A percentile compares a stretch with the other conserved stretches of the same genome.
Conservation (phyloP, 2,329 filamentous ascomycete species). For the Hypoxylon sp. region DNA sequence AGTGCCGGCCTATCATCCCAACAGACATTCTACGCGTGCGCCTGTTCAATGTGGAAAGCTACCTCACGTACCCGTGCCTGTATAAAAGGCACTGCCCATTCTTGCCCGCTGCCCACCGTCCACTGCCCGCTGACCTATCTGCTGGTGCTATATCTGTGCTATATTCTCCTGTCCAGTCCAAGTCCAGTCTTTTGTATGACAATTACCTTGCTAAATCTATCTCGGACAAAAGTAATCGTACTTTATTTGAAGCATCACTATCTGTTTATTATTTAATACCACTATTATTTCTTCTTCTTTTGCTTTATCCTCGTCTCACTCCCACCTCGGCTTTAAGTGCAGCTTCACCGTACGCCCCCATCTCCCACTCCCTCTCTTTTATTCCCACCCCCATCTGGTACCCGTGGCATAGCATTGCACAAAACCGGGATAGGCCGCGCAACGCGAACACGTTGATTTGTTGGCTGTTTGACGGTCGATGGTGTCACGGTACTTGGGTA, state of each 20-base stretch:
- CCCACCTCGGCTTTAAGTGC: conserved; percentile 14
- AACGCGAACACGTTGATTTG: conserved; percentile 12
- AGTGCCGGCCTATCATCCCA: conserved; percentile 29
- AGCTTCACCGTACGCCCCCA: conserved; percentile 16
- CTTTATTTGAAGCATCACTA: not conserved
- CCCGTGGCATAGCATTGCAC: conserved; percentile 31
- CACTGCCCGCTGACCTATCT: too few relatives aligned
- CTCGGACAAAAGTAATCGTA: not conserved
- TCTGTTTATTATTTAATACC: too few relatives aligned
- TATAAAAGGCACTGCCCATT: too few relatives aligned
- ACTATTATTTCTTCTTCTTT: not conserved
- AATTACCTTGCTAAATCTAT: not conserved
- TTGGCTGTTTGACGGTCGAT: not conserved
- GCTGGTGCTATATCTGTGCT: too few relatives aligned
- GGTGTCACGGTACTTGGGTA: conserved; percentile 10
- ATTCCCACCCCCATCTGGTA: too few relatives aligned
- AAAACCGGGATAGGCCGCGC: conserved; percentile 26
- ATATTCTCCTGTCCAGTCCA: too few relatives aligned
- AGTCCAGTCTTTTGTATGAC: not conserved
- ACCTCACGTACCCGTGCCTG: not conserved
- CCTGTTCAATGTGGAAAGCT: conserved; percentile 3
- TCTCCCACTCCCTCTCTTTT: conserved; percentile 9
- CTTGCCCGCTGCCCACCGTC: too few relatives aligned
- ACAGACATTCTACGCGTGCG: not conserved
- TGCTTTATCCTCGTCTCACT: conserved; percentile 3